A percentile compares a stretch with the other conserved stretches of the same genome.
Conservation (phyloP, 2,329 filamentous ascomycete species). For the Aspergillus intermedius region DNA sequence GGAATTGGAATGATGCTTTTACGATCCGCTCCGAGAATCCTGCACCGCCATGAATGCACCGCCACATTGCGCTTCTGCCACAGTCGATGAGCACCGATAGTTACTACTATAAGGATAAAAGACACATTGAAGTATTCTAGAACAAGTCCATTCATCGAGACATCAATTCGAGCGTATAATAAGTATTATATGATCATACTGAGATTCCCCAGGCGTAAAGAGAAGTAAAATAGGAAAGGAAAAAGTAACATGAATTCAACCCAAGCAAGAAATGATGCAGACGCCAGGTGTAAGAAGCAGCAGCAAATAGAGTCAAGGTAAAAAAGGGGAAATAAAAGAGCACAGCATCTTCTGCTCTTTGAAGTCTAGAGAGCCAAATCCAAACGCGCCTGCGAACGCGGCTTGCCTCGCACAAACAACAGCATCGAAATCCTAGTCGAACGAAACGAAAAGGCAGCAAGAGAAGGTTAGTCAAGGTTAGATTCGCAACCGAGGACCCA, state of each 20-base stretch:
- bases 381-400: slow-evolving; percentile 17
- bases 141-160: background rate
- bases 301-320: slow-evolving; percentile 21
- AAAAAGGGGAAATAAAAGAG: slow-evolving; percentile 18
- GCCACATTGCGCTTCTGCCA: slow-evolving; percentile 3
- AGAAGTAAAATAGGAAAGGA: slow-evolving; percentile 6
- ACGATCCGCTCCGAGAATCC: slow-evolving; percentile 34
- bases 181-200: slow-evolving; percentile 34
- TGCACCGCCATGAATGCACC: slow-evolving; percentile 18
- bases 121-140: background rate
- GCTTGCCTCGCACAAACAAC: slow-evolving; percentile 9
- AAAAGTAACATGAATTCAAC: slow-evolving; percentile 21
- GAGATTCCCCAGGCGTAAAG: slow-evolving; percentile 13
- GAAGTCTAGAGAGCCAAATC: slow-evolving; percentile 26
- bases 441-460: background rate
- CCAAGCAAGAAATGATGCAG: slow-evolving; percentile 25
- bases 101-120: background rate
- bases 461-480: slow-evolving; percentile 1
- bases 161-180: slow-evolving; percentile 8
- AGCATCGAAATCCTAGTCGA: slow-evolving; percentile 2
- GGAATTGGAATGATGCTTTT: slow-evolving; percentile 30
- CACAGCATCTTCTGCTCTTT: slow-evolving; percentile 18
- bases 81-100: background rate
- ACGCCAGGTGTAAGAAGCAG: slow-evolving; percentile 27
- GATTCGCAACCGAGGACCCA: slow-evolving; percentile 1